Base-by-base conservation (phyloP, 1,139 yeast genomes). In the Meyerozyma guilliermondii region DNA sequence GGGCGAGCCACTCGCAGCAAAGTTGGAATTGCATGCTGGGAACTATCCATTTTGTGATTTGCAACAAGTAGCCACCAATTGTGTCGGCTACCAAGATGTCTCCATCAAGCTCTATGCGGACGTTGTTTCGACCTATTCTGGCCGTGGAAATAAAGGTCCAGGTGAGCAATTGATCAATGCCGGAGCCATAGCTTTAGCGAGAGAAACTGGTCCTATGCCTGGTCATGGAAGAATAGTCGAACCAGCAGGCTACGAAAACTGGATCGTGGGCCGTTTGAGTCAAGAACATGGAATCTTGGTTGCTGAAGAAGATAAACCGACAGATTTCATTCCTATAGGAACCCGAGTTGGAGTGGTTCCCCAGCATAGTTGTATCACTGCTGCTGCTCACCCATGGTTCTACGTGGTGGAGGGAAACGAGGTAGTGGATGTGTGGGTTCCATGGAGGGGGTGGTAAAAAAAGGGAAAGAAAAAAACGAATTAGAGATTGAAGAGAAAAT, bases 291-390 rank as follows among this genome's bases (percentile, higher is more conserved):
- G 86, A 9, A 76, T 81, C 24, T 58, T 80, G 43, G 68, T 64
- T 10, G 75, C 80, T 0, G 46, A 54, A 10, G 54, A 56, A 28
- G 51, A 53, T 16, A 49, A 53, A 13, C 55, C 63, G 10, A 46
- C 56, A 8, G 45, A 57, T 35, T 60, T 77, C 51, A 66, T 81
- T 48, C 76, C 80, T 29, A 50, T 72, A 38, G 85, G 89, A 2
- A 71, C 81, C 1, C 72, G 74, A 41, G 68, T 85, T 7, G 64
- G 66, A 37, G 66, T 86, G 34, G 54, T 78, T 24, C 91, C 92
- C 1, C 92, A 86, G 55, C 94, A 86, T 56, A 68, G 81, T 10
- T 86, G 95, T 59, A 85, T 86, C 45, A 76, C 87, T 1, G 85
- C 87, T 38, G 81, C 83, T 5, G 68, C 80, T 14, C 81, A 71